These are phyloP conservation scores for Conringia planisiliqua DNA, from an alignment of 345 rosid species.

Conservation along the genomic window DNA sequence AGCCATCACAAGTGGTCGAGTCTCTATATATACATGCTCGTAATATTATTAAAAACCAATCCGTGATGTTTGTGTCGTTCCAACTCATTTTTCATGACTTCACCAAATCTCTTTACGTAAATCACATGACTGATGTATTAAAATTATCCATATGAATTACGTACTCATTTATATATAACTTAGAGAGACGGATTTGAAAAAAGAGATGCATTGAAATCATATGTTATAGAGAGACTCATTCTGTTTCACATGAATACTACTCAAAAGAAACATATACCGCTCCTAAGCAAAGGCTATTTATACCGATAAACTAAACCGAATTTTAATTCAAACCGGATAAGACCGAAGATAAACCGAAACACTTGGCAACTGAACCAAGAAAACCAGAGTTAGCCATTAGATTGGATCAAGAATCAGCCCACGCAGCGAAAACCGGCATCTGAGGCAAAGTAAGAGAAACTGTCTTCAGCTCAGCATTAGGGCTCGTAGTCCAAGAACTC, in stretches of 20 bases:
- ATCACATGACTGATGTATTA: not conserved
- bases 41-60: not conserved
- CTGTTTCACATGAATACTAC: constrained; percentile 34
- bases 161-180: not conserved
- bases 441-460: constrained; percentile 52
- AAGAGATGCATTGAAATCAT: constrained; percentile 9
- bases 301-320: constrained; percentile 27
- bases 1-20: not conserved
- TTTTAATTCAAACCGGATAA: constrained; percentile 21
- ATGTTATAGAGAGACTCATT: constrained; percentile 36
- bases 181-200: not conserved
- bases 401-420: constrained; percentile 70
- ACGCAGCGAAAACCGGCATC: constrained; percentile 75
- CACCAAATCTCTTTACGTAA: not conserved
- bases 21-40: constrained; percentile 1
- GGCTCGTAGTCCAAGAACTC: constrained; percentile 49
- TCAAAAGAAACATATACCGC: constrained; percentile 34
- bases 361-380: constrained; percentile 33
- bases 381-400: constrained; percentile 26
- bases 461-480: constrained; percentile 52
- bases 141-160: not conserved
- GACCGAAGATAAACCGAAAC: constrained; percentile 14
- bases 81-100: not conserved
- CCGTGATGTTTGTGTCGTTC: not conserved
- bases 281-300: constrained; percentile 25